phyloP scores from a whole-genome alignment of 73 alveolate species.

The Paraurostyla sp. region DNA sequence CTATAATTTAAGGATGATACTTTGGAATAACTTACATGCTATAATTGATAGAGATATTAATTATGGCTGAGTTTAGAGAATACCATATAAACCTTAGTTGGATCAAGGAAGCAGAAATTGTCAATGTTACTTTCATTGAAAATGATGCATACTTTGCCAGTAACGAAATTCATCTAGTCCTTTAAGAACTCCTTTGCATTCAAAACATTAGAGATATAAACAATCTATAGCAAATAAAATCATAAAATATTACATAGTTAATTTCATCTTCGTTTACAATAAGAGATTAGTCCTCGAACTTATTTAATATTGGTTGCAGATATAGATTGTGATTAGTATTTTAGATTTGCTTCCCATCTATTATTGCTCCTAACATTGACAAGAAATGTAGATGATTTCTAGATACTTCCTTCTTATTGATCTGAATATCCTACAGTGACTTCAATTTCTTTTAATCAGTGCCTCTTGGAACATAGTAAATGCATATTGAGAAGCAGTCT shows the following conservation, averaged over 20 bases:
- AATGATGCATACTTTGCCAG: conserved; percentile 9
- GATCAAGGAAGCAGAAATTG: neutral
- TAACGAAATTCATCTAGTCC: neutral
- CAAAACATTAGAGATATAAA: conserved; percentile 31
- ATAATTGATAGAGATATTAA: neutral
- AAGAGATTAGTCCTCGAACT: neutral
- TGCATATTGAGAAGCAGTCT: neutral
- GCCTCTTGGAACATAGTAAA: conserved; percentile 18
- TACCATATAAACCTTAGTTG: neutral
- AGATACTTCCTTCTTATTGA: neutral
- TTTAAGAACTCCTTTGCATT: neutral
- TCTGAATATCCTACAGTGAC: neutral
- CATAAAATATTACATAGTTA: conserved; percentile 13
- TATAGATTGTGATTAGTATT: neutral
- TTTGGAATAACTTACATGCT: neutral
- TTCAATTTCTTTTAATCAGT: neutral
- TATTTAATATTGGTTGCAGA: neutral
- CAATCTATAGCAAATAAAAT: neutral
- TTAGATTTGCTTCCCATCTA: neutral
- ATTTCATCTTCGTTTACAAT: conserved; percentile 42
- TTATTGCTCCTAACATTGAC: conserved; percentile 10
- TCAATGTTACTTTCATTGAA: conserved; percentile 57
- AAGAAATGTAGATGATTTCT: conserved; percentile 26
- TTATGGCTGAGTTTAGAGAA: conserved; percentile 12
- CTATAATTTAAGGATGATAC: neutral